These are phyloP conservation scores for Iodosphaeria phyllophila DNA, from an alignment of 2,329 filamentous ascomycete species.

Conservation along the genomic window DNA sequence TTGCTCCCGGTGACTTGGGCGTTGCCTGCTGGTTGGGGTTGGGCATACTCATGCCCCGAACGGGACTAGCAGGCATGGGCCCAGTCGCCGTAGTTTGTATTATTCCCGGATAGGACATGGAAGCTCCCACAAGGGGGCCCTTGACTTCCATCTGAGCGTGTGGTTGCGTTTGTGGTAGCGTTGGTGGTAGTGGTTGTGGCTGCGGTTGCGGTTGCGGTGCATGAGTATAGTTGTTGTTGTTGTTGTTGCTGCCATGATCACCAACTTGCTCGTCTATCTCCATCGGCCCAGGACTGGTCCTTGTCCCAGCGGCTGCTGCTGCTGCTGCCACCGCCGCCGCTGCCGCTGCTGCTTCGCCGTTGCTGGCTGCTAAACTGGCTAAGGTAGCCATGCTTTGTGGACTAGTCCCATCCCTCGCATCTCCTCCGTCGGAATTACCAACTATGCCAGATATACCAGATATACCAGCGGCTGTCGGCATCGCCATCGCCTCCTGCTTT, in stretches of 20 bases:
- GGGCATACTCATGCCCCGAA: constrained; percentile 37
- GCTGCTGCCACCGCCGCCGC: too few species aligned
- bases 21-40: constrained; percentile 24
- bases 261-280: constrained; percentile 28
- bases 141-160: constrained; percentile 32
- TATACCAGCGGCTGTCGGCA: constrained; percentile 1
- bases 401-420: constrained; percentile 20
- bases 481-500: too few species aligned
- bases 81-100: too few species aligned
- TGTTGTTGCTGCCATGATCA: too few species aligned
- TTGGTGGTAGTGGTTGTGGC: too few species aligned
- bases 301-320: constrained; percentile 23
- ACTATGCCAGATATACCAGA: not conserved
- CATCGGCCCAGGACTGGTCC: constrained; percentile 33
- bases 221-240: too few species aligned
- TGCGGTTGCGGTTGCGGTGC: too few species aligned
- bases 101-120: constrained; percentile 35
- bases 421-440: too few species aligned
- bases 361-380: constrained; percentile 21
- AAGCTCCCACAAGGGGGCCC: constrained; percentile 21
- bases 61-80: constrained; percentile 25
- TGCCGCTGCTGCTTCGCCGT: too few species aligned
- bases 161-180: constrained; percentile 18
- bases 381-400: constrained; percentile 21
- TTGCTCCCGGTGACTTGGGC: constrained; percentile 52